A percentile compares a stretch with the other conserved stretches of the same genome.
phyloP scores from a whole-genome alignment of 371 early-diverging fungal genomes.

The Dinochytrium kinnereticum region DNA sequence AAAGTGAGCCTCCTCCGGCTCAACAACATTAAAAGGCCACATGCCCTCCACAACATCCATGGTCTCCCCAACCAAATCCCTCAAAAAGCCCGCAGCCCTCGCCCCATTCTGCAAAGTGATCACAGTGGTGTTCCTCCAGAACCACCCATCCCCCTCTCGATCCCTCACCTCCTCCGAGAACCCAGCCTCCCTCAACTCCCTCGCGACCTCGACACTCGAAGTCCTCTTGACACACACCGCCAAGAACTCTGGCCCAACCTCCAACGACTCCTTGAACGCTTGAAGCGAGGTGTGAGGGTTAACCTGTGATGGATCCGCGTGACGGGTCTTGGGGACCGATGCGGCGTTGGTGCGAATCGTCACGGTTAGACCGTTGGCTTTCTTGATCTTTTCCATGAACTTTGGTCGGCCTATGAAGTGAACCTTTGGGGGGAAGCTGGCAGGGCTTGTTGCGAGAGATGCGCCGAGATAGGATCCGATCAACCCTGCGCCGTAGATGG shows the following conservation, averaged over 20 bases:
- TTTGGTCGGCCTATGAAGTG: conserved; percentile 34
- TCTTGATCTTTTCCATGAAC: conserved; percentile 4
- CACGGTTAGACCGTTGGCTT: conserved; percentile 16
- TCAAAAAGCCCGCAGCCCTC: conserved; percentile 1
- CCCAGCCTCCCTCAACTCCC: conserved; percentile 20
- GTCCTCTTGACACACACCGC: conserved; percentile 22
- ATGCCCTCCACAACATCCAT: conserved; percentile 33
- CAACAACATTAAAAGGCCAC: conserved; percentile 50
- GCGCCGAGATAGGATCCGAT: conserved; percentile 40
- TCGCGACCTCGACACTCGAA: background rate
- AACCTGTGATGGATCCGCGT: background rate
- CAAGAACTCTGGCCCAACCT: conserved; percentile 1
- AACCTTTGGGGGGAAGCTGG: conserved; percentile 15
- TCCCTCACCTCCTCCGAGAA: conserved; percentile 7
- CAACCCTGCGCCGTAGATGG: conserved; percentile 43
- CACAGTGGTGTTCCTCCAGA: conserved; percentile 19
- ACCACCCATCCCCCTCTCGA: conserved; percentile 5
- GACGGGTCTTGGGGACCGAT: conserved; percentile 8
- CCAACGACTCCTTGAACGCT: background rate
- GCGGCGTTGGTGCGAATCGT: conserved; percentile 12
- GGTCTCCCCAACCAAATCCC: background rate
- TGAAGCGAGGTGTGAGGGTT: background rate
- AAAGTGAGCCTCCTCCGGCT: conserved; percentile 22
- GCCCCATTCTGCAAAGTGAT: conserved; percentile 28
- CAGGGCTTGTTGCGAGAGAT: conserved; percentile 26